Evolutionary conservation across 768 basidiomycete genomes (phyloP), one percentile per base, ranked within the genome.

Genomic region (Psilocybe cyanescens): DNA sequence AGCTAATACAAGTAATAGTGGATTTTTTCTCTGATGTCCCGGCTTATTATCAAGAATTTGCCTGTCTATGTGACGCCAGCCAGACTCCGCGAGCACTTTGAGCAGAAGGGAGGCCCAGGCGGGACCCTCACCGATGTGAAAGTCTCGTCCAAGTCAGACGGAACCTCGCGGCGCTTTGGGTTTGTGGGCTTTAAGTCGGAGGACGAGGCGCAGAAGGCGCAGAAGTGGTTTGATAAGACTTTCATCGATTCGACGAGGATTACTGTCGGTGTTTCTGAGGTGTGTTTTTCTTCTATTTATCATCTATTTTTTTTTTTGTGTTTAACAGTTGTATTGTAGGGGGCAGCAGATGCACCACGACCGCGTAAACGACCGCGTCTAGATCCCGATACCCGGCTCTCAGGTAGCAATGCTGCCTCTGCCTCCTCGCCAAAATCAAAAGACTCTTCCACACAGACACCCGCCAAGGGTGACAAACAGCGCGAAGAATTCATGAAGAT

Each of bases 101-200:
- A 86, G 59, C 82, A 85, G 61, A 80, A 79, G 35, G 81, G 78
- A 28, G 82, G 83, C 17, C 90, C 89, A 1, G 76, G 78, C 0
- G 91, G 88, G 3, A 85, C 82, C 1, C 81, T 97, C 49, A 99
- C 97, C 3, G 97, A 99, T 76, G 80, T 89, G 53, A 92, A 92
- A 72, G 82, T 98, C 54, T 86, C 94, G 3, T 80, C 80, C 29
- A 91, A 92, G 73, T 77, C 75, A 0, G 88, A 94, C 70, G 95
- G 94, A 1, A 89, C 88, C 0, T 89, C 91, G 0, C 81, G 97
- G 7, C 82, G 92, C 35, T 96, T 99, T 72, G 97, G 92, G 0
- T 99, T 99, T 69, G 81, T 97, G 8, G 97, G 97, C 0, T 98
- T 88, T 81, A 94, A 92, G 76, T 84, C 88, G 0, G 81, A 89